Percentiles rank a stretch among this genome's conserved stretches.
Conservation (phyloP, 352 stramenopile species). For the Globisporangium splendens region DNA sequence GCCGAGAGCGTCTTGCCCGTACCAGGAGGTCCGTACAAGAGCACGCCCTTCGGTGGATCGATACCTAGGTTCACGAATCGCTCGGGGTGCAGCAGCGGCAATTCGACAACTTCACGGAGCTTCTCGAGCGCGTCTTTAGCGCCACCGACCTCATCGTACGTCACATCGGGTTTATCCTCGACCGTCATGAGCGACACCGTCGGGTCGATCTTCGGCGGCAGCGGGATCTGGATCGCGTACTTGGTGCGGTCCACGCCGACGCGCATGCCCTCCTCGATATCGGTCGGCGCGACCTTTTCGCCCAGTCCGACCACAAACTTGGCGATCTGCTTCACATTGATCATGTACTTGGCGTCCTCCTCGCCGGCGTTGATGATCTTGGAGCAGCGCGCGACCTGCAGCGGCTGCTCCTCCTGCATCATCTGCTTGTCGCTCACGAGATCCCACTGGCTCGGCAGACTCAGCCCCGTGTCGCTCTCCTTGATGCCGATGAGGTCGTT, state of each 20-base stretch:
- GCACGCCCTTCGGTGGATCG: conserved; percentile 98
- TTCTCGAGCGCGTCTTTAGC: conserved; percentile 98
- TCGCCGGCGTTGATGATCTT: conserved; percentile 94
- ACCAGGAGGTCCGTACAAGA: conserved; percentile 96
- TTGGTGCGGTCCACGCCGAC: conserved; percentile 97
- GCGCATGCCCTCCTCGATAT: conserved; percentile 99
- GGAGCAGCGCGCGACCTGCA: conserved; percentile 96
- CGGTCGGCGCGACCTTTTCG: conserved; percentile 98
- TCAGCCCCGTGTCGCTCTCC: conserved; percentile 99
- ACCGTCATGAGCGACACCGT: conserved; percentile 96
- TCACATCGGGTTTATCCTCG: conserved; percentile 99
- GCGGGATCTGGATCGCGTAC: conserved; percentile 97
- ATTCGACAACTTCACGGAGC: conserved; percentile 98
- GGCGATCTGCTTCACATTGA: conserved; percentile 99
- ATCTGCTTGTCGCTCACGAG: conserved; percentile 99
- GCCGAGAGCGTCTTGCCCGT: conserved; percentile 98
- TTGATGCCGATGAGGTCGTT: conserved; percentile 96
- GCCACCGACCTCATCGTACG: conserved; percentile 99
- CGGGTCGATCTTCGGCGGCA: conserved; percentile 99
- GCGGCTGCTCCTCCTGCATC: conserved; percentile 98
- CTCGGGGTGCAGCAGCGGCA: conserved; percentile 97
- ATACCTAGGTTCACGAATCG: conserved; percentile 99
- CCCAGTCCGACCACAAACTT: conserved; percentile 99
- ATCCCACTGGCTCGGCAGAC: conserved; percentile 98
- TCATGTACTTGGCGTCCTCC: conserved; percentile 99